A percentile compares a stretch with the other conserved stretches of the same genome.
phyloP scores from a whole-genome alignment of 2,329 filamentous ascomycete species.

The Ceratocystis eucalypticola region DNA sequence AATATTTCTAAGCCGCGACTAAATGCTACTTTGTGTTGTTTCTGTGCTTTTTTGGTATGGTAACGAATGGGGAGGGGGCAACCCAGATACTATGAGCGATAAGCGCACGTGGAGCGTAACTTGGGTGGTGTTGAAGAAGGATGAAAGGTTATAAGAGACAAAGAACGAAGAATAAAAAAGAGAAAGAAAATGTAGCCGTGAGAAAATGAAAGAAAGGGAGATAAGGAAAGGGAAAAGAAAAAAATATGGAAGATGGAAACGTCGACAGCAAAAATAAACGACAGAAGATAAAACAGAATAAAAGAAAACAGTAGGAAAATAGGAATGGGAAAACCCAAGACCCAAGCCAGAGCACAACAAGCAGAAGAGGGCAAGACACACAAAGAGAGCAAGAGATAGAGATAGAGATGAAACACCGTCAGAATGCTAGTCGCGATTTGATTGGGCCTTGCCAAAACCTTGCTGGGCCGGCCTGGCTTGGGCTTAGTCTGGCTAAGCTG shows the following conservation, averaged over 20 bases:
- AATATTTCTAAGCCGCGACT: neutral
- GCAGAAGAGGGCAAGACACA: neutral
- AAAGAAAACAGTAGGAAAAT: neutral
- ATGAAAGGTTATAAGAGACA: neutral
- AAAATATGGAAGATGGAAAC: neutral
- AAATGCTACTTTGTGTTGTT: neutral
- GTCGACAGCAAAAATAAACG: conserved; percentile 10
- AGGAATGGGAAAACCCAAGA: neutral
- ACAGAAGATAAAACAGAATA: neutral
- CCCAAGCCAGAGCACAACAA: too few species aligned
- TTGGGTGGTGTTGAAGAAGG: neutral
- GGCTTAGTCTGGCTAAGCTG: neutral
- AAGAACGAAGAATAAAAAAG: neutral
- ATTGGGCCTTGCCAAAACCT: neutral
- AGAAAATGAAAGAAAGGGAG: neutral
- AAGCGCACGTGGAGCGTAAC: neutral
- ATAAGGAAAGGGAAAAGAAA: neutral
- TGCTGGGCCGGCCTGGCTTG: neutral
- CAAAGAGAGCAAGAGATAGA: neutral
- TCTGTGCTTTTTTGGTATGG: neutral
- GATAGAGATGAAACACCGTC: conserved; percentile 12
- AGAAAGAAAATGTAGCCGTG: neutral
- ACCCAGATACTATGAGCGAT: neutral
- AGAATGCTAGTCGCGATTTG: conserved; percentile 2
- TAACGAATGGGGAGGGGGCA: conserved; percentile 7